These are phyloP conservation scores for Phragmites australis DNA, from an alignment of 176 grass and related monocot genomes.

Conservation along the genomic window DNA sequence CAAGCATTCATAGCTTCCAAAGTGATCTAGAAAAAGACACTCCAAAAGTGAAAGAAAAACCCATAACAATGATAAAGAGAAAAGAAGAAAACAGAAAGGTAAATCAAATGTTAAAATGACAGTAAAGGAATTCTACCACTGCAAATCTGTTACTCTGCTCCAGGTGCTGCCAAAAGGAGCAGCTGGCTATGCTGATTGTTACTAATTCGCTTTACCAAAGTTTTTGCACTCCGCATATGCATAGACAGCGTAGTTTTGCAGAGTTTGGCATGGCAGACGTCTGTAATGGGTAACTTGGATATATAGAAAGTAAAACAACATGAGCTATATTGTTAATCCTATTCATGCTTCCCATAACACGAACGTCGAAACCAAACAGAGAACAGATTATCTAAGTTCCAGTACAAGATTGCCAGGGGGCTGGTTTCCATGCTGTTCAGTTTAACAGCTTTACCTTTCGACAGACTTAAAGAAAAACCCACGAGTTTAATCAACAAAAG, in stretches of 20 bases:
- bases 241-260: not conserved
- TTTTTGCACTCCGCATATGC: not conserved
- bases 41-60: not conserved
- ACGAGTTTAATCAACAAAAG: slow-evolving; percentile 26
- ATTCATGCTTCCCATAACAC: not conserved
- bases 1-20: slow-evolving; percentile 18
- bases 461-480: slow-evolving; percentile 32
- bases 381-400: not conserved
- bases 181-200: not conserved
- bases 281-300: not conserved
- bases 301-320: not conserved
- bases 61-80: not conserved
- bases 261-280: not conserved
- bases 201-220: not conserved
- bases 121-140: not conserved
- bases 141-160: not conserved
- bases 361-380: not conserved
- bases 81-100: not conserved
- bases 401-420: not conserved
- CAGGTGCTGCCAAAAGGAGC: not conserved
- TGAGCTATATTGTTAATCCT: not conserved
- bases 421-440: slow-evolving; percentile 21
- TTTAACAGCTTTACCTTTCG: slow-evolving; percentile 31
- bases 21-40: not conserved
- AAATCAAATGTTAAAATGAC: slow-evolving; percentile 10